Evolutionary conservation across 1,284 basidiomycete species (phyloP), one percentile per base, ranked within the genome.

Genomic region (Coniophora puteana): DNA sequence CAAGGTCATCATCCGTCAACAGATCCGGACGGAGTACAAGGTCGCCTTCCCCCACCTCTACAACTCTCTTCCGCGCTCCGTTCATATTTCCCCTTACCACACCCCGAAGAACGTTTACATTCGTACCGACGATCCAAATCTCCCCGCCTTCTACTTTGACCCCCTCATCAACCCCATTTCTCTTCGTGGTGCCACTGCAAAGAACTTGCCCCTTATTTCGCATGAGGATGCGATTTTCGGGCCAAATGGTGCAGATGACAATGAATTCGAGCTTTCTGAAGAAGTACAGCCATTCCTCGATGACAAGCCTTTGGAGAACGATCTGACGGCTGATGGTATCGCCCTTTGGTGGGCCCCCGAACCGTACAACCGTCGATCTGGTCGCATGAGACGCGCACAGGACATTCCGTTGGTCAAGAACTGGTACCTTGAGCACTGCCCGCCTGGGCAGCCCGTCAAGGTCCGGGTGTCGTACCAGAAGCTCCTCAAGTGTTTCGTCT

Each of bases 121-220:
- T 62, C 91, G 94, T 46, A 97, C 95, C 17, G 96, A 99, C 51
- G 95, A 99, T 60, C 96, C 96, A 25, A 94, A 99, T 66, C 76
- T 99, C 17, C 96, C 96, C n/a, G 93, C 96, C 0, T 99, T 99
- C 72, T 99, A 98, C 71, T 99, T 96, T 58, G 96, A 99, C 64
- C 95, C 96, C 1, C 80, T 98, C 48, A 95, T 99, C 66, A 97
- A 98, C 61, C 93, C 93, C 10, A 89, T 97, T 52, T 95, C 93
- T 8, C 73, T 92, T 14, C 89, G 93, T 21, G 89, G 91, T 1
- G 79, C 86, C 43, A 79, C 76, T 22, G 74, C 93, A 11, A 91
- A 92, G 67, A 94, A 96, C 57, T 75, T 79, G 8, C 81, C 83
- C 7, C 70, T 93, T 3, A 74, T 93, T 8, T 75, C 90, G 5